Percentiles rank a stretch among this genome's conserved stretches.
These are phyloP conservation scores for Aspergillus sp. DNA, from an alignment of 2,329 filamentous ascomycete species.

Conservation along the genomic window DNA sequence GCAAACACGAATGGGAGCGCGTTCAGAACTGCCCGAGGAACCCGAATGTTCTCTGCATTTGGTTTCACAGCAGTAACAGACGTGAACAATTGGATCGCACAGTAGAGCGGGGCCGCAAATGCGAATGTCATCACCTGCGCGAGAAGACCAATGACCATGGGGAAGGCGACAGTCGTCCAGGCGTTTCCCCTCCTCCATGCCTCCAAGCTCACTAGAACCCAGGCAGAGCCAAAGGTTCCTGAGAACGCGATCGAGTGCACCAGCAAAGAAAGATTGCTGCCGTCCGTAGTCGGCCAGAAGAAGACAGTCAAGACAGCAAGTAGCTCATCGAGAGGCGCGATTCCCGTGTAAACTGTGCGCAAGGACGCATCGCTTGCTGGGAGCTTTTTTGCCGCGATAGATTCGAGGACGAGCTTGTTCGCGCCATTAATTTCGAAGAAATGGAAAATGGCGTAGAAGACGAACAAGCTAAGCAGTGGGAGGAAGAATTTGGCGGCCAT, in stretches of 20 bases:
- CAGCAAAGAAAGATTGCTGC: conserved; percentile 38
- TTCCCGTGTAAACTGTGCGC: conserved; percentile 39
- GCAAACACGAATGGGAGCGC: conserved; percentile 48
- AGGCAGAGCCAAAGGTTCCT: conserved; percentile 48
- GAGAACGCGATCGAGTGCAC: conserved; percentile 46
- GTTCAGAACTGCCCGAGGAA: conserved; percentile 36
- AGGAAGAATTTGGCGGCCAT: conserved; percentile 30
- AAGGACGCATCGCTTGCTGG: conserved; percentile 34
- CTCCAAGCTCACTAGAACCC: conserved; percentile 51
- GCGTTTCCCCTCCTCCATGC: conserved; percentile 51
- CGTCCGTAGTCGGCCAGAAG: conserved; percentile 47
- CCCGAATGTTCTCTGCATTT: conserved; percentile 37
- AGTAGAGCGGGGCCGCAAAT: conserved; percentile 50
- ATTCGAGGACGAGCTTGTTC: conserved; percentile 24
- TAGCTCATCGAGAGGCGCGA: conserved; percentile 37
- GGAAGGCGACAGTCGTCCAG: conserved; percentile 46
- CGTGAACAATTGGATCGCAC: conserved; percentile 48
- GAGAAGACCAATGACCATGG: conserved; percentile 43
- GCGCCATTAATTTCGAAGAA: conserved; percentile 40
- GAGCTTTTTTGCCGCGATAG: conserved; percentile 30
- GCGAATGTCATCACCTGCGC: conserved; percentile 52
- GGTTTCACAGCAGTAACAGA: conserved; percentile 47
- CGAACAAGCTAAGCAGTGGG: conserved; percentile 36
- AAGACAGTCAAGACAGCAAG: conserved; percentile 41
- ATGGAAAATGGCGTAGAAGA: conserved; percentile 40